Conservation (phyloP, 208 protist species). For the Leishmania major region DNA sequence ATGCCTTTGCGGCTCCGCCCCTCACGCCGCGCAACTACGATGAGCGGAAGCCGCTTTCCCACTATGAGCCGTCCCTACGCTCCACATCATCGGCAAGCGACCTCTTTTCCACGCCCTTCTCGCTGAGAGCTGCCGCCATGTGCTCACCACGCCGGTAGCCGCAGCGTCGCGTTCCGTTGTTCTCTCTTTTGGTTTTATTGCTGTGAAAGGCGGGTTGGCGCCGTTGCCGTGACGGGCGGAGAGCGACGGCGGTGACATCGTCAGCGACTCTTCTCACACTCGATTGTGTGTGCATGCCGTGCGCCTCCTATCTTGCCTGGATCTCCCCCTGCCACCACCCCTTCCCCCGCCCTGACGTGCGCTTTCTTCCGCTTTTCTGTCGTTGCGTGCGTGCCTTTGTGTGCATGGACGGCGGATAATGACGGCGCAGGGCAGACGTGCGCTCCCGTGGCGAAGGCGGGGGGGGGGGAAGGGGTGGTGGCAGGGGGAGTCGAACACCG, state of each 20-base stretch:
- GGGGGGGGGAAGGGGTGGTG: too few relatives aligned
- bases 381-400: not conserved
- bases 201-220: not conserved
- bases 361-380: not conserved
- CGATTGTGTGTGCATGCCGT: not conserved
- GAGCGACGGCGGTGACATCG: not conserved
- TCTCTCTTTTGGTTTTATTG: not conserved
- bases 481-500: not conserved
- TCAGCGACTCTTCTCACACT: not conserved
- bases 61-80: slow-evolving; percentile 16
- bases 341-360: not conserved
- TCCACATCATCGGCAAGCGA: slow-evolving; percentile 24
- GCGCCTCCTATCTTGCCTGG: not conserved
- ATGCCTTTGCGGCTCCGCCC: slow-evolving; percentile 3
- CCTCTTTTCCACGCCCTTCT: slow-evolving; percentile 20
- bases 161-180: not conserved
- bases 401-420: not conserved
- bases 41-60: slow-evolving; percentile 6
- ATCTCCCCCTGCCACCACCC: not conserved
- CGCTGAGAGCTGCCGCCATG: slow-evolving; percentile 4
- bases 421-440: not conserved
- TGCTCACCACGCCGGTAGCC: slow-evolving; percentile 7
- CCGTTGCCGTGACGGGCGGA: not conserved
- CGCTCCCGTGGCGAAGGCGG: not conserved
- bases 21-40: slow-evolving; percentile 35